phyloP scores from a whole-genome alignment of 352 stramenopile species.

The Halophytophthora polymorphica region DNA sequence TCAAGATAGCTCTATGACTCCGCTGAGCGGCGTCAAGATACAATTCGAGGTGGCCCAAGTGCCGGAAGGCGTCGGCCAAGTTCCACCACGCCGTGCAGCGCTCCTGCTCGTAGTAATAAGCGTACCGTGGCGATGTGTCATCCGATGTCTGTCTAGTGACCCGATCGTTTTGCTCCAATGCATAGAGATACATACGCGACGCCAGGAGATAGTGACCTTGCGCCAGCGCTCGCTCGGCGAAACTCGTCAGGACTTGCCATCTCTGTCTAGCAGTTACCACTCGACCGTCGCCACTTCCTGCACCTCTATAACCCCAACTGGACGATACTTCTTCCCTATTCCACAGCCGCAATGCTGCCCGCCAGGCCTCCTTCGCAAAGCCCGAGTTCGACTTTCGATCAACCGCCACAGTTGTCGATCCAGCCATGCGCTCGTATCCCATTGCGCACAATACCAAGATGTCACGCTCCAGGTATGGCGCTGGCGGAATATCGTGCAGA shows the following conservation, averaged over 20 bases:
- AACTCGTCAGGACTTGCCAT: conserved; percentile 47
- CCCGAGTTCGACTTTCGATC: neutral
- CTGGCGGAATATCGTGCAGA: conserved; percentile 43
- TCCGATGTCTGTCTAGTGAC: neutral
- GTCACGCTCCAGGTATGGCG: conserved; percentile 57
- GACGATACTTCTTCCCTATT: conserved; percentile 26
- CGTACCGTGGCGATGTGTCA: neutral
- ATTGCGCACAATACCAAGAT: conserved; percentile 59
- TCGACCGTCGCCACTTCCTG: conserved; percentile 2
- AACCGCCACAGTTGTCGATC: neutral
- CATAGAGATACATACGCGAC: conserved; percentile 41
- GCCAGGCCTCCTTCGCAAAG: conserved; percentile 52
- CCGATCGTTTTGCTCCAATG: conserved; percentile 25
- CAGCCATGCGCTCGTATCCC: conserved; percentile 31
- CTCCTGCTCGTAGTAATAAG: conserved; percentile 8
- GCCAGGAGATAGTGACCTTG: conserved; percentile 59
- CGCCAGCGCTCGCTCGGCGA: conserved; percentile 36
- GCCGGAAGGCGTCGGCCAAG: conserved; percentile 60
- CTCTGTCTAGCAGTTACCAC: conserved; percentile 22
- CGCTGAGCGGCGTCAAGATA: conserved; percentile 40
- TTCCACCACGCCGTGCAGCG: conserved; percentile 37
- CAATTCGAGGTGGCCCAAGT: conserved; percentile 50
- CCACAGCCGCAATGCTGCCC: conserved; percentile 51
- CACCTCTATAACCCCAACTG: conserved; percentile 1
- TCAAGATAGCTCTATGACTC: conserved; percentile 3